Conservation (phyloP, 208 protist genomes). For the Blechomonas ayalai region DNA sequence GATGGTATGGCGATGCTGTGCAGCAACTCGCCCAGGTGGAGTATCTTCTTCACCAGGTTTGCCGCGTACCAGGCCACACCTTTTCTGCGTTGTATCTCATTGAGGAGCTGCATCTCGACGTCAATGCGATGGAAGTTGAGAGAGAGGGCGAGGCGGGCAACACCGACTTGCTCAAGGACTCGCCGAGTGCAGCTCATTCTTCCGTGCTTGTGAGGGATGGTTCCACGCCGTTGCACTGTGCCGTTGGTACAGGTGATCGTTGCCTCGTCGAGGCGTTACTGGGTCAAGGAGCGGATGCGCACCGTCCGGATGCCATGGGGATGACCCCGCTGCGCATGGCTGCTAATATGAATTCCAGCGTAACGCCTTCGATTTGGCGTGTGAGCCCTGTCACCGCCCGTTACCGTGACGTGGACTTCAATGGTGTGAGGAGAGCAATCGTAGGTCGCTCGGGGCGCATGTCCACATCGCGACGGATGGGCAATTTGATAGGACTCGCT, state of each 20-base stretch:
- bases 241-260: conserved; percentile 36
- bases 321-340: conserved; percentile 19
- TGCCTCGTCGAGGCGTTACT: conserved; percentile 51
- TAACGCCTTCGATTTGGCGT: no score
- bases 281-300: conserved; percentile 37
- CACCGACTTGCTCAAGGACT: background rate
- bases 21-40: conserved; percentile 10
- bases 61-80: conserved; percentile 19
- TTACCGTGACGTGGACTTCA: background rate
- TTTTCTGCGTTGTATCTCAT: conserved; percentile 55
- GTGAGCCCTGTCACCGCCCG: background rate
- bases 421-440: no score
- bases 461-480: background rate
- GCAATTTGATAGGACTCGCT: background rate
- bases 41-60: conserved; percentile 49
- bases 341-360: no score
- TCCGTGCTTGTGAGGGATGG: conserved; percentile 5
- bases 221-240: conserved; percentile 52
- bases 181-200: conserved; percentile 5
- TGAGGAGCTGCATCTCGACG: conserved; percentile 48
- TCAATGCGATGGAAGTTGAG: conserved; percentile 38
- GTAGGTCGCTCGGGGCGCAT: no score
- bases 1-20: conserved; percentile 32
- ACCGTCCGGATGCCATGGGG: conserved; percentile 3
- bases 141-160: background rate